Conservation (phyloP, 352 stramenopile species). For the Phytophthora melonis region DNA sequence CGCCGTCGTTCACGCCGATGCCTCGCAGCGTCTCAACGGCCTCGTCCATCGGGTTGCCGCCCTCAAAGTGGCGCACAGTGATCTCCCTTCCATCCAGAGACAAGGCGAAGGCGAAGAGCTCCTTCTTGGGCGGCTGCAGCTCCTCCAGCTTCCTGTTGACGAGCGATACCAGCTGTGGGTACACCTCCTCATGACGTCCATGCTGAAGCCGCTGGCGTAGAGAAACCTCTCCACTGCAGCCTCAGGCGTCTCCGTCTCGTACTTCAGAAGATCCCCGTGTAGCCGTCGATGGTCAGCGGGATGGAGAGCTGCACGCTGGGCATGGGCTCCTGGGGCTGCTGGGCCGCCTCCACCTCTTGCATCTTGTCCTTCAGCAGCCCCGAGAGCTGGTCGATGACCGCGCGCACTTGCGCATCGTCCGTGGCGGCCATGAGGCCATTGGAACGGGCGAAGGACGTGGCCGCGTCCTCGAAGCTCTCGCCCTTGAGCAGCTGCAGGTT, state of each 20-base stretch:
- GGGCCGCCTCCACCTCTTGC: slow-evolving; percentile 53
- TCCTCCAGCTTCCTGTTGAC: slow-evolving; percentile 69
- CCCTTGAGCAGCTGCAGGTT: slow-evolving; percentile 77
- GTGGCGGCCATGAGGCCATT: slow-evolving; percentile 63
- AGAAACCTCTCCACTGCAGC: slow-evolving; percentile 76
- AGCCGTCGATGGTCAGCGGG: slow-evolving; percentile 64
- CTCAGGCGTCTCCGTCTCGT: slow-evolving; percentile 65
- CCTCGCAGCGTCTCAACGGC: slow-evolving; percentile 56
- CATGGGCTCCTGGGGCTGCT: slow-evolving; percentile 18
- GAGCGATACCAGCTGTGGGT: slow-evolving; percentile 65
- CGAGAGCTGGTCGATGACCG: slow-evolving; percentile 75
- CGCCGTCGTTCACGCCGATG: slow-evolving; percentile 55
- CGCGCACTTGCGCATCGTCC: slow-evolving; percentile 58
- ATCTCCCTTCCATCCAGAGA: slow-evolving; percentile 60
- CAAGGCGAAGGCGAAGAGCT: slow-evolving; percentile 68
- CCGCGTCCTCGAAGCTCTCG: slow-evolving; percentile 73
- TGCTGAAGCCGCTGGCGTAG: slow-evolving; percentile 59
- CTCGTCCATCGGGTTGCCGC: slow-evolving; percentile 64
- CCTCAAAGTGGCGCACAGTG: slow-evolving; percentile 76
- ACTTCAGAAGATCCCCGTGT: slow-evolving; percentile 61
- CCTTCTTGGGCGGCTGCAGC: slow-evolving; percentile 58
- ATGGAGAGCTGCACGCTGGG: slow-evolving; percentile 68
- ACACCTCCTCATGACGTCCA: slow-evolving; percentile 74
- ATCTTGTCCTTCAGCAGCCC: slow-evolving; percentile 70
- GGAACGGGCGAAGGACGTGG: slow-evolving; percentile 65